phyloP scores from a whole-genome alignment of 1,284 basidiomycete species.

The Wolfiporia cocos region DNA sequence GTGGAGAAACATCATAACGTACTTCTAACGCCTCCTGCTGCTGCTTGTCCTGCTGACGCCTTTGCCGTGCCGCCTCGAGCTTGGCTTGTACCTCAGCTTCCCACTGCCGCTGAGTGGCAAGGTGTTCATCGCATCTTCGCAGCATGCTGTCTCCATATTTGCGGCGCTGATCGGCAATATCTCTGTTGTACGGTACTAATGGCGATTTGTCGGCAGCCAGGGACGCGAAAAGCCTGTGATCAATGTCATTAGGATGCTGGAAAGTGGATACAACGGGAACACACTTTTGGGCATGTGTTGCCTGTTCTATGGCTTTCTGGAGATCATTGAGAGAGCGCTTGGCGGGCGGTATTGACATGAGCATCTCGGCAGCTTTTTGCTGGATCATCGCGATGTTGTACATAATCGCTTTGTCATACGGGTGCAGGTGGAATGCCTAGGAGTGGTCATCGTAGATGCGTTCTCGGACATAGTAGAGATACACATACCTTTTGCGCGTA shows the following conservation, averaged over 20 bases:
- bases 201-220: slow-evolving; percentile 70
- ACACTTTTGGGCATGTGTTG: slow-evolving; percentile 84
- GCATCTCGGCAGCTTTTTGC: slow-evolving; percentile 88
- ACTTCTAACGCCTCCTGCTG: slow-evolving; percentile 57
- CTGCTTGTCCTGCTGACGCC: slow-evolving; percentile 61
- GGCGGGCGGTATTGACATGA: slow-evolving; percentile 65
- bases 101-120: slow-evolving; percentile 65
- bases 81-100: slow-evolving; percentile 71
- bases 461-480: background rate
- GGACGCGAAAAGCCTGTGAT: slow-evolving; percentile 69
- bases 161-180: slow-evolving; percentile 82
- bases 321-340: slow-evolving; percentile 81
- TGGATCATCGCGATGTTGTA: slow-evolving; percentile 97
- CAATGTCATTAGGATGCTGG: background rate
- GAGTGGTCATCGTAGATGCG: background rate
- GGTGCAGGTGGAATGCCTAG: slow-evolving; percentile 77
- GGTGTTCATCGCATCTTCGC: slow-evolving; percentile 72
- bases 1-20: slow-evolving; percentile 13
- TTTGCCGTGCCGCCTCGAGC: slow-evolving; percentile 67
- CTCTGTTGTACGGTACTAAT: slow-evolving; percentile 76
- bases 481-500: slow-evolving; percentile 67
- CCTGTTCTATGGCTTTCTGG: slow-evolving; percentile 71
- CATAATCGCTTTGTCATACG: slow-evolving; percentile 80
- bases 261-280: slow-evolving; percentile 16
- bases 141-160: slow-evolving; percentile 86